These are phyloP conservation scores for Lycium barbarum DNA, from an alignment of 257 asterid species.

Conservation along the genomic window DNA sequence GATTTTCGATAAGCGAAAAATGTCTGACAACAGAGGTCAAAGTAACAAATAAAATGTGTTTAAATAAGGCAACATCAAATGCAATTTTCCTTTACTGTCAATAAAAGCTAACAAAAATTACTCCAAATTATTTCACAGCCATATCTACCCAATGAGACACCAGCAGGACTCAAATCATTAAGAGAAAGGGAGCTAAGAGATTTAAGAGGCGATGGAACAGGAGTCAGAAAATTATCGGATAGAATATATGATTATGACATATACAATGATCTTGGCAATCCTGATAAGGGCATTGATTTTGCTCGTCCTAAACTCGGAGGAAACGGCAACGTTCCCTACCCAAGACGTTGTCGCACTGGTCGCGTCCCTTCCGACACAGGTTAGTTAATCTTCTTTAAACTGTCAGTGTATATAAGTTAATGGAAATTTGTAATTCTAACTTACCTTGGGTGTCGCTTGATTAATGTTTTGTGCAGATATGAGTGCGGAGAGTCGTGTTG, in stretches of 20 bases:
- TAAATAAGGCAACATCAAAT: no score
- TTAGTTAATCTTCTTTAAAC: constrained; percentile 35
- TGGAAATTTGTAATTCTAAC: not conserved
- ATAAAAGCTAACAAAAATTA: not conserved
- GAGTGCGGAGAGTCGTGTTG: constrained; percentile 82
- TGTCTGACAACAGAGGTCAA: no score
- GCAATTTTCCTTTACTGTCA: no score
- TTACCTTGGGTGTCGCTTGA: not conserved
- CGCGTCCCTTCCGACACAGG: constrained; percentile 80
- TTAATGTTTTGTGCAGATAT: constrained; percentile 49
- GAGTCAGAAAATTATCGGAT: constrained; percentile 76
- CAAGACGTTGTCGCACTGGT: constrained; percentile 94
- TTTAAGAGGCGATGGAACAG: constrained; percentile 82
- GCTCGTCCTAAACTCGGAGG: constrained; percentile 91
- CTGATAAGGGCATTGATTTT: constrained; percentile 79
- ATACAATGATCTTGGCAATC: constrained; percentile 95
- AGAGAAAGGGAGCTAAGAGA: constrained; percentile 83
- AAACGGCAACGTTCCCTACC: constrained; percentile 59
- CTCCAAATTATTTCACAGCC: constrained; percentile 52
- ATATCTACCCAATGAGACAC: constrained; percentile 87
- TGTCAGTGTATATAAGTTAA: not conserved
- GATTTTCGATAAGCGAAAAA: no score
- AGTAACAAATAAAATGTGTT: no score
- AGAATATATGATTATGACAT: constrained; percentile 81
- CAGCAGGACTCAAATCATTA: constrained; percentile 74